Evolutionary conservation across 2,329 filamentous ascomycete species (phyloP).

Genomic region (Dothiorella sarmentorum): DNA sequence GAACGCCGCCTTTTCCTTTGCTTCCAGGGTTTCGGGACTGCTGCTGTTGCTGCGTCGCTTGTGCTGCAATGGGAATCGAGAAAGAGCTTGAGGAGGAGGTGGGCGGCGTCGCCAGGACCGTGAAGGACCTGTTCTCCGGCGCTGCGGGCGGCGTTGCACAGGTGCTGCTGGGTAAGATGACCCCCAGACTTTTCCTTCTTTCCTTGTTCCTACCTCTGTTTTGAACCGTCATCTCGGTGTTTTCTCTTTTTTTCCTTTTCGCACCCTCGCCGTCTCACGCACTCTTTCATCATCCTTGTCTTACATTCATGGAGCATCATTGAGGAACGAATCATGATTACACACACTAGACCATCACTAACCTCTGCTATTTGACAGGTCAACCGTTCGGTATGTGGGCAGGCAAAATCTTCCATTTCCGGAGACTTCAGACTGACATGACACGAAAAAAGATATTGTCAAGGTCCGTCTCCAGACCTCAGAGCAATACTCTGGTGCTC

Average conservation of each 20-base stretch:
- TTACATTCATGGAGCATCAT: background rate
- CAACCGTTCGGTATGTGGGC: conserved; percentile 61
- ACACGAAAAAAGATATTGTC: conserved; percentile 68
- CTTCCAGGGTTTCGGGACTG: background rate
- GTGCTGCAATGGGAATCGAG: conserved; percentile 30
- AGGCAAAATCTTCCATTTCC: background rate
- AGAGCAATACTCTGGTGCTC: conserved; percentile 72
- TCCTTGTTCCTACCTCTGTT: background rate
- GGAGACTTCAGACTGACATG: conserved; percentile 22
- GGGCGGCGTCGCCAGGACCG: conserved; percentile 43
- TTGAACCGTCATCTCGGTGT: background rate
- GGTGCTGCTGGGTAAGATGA: conserved; percentile 76
- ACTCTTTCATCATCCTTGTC: background rate
- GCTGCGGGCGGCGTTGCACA: conserved; percentile 91
- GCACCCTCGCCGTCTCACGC: background rate
- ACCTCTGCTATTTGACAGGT: conserved; percentile 39
- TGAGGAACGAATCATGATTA: too few relatives aligned
- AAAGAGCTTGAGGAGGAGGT: conserved; percentile 39
- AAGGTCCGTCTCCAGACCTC: conserved; percentile 96
- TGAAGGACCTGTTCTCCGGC: conserved; percentile 88
- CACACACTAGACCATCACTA: background rate
- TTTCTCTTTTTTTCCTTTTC: background rate
- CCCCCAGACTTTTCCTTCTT: background rate
- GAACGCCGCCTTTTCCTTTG: background rate
- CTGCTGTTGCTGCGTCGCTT: background rate